Conservation (phyloP, 2,329 filamentous ascomycete species). For the Paecilomyces sp. region DNA sequence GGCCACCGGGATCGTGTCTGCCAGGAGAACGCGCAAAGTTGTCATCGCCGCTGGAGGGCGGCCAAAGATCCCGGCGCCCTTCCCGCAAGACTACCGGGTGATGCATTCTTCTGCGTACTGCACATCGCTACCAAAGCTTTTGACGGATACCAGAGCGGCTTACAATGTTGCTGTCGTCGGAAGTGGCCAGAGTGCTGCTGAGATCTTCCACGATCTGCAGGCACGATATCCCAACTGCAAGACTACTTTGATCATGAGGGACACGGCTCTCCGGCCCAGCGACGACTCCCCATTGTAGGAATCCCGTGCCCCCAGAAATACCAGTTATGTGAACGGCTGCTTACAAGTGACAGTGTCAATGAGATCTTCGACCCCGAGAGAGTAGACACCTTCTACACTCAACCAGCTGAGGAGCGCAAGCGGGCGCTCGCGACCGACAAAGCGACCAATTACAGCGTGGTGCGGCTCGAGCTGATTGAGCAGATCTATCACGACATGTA, state of each 20-base stretch:
- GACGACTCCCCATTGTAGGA: conserved; percentile 92
- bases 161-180: conserved; percentile 81
- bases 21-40: conserved; percentile 41
- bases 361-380: conserved; percentile 90
- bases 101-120: conserved; percentile 87
- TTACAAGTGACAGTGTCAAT: conserved; percentile 60
- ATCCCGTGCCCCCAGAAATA: neutral
- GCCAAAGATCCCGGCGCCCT: conserved; percentile 62
- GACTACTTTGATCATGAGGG: conserved; percentile 73
- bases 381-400: conserved; percentile 68
- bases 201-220: conserved; percentile 89
- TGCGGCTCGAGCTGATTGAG: conserved; percentile 84
- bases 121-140: conserved; percentile 26
- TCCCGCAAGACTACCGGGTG: conserved; percentile 64
- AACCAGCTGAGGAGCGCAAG: conserved; percentile 56
- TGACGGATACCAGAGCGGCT: conserved; percentile 31
- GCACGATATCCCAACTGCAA: conserved; percentile 72
- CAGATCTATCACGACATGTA: conserved; percentile 83
- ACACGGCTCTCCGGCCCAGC: conserved; percentile 76
- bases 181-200: conserved; percentile 84
- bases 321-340: conserved; percentile 1
- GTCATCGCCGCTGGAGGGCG: conserved; percentile 62
- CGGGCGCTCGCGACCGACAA: conserved; percentile 61
- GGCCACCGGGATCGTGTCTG: conserved; percentile 36
- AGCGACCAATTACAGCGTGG: conserved; percentile 90